Evolutionary conservation across 148 eudicot genomes (phyloP).

Genomic region (Simmondsia chinensis): DNA sequence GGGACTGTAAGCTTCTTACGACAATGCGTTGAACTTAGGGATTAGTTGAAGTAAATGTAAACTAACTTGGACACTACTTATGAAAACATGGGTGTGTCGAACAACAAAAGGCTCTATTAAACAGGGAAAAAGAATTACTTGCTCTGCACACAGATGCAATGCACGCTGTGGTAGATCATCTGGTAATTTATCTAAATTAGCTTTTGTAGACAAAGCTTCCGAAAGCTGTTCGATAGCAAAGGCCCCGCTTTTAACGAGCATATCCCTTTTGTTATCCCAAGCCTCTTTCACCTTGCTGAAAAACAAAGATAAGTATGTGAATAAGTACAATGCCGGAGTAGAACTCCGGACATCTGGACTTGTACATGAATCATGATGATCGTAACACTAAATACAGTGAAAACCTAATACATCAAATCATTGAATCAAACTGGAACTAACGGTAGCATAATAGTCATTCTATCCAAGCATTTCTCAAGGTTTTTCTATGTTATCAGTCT

Average conservation of each 20-base stretch:
- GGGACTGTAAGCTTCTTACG: no score
- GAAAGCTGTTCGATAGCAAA: constrained; percentile 91
- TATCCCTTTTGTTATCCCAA: constrained; percentile 69
- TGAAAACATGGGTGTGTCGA: no score
- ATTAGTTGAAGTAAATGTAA: no score
- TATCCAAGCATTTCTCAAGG: no score
- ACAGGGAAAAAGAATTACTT: constrained; percentile 37
- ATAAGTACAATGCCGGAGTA: background rate
- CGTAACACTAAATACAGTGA: no score
- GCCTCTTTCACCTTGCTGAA: constrained; percentile 93
- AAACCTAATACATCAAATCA: no score
- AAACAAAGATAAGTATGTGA: background rate
- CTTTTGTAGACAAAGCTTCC: constrained; percentile 72
- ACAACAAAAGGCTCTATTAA: background rate
- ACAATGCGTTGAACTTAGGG: no score
- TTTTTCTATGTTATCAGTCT: no score
- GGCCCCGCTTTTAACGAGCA: constrained; percentile 67
- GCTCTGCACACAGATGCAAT: constrained; percentile 53
- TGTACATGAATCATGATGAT: background rate
- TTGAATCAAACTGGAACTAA: no score
- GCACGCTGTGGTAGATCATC: constrained; percentile 58
- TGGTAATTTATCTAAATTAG: constrained; percentile 45
- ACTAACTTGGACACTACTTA: no score
- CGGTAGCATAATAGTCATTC: no score
- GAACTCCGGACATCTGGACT: background rate